Conservation (phyloP, 1,284 basidiomycete genomes). For the Naganishia sp. region DNA sequence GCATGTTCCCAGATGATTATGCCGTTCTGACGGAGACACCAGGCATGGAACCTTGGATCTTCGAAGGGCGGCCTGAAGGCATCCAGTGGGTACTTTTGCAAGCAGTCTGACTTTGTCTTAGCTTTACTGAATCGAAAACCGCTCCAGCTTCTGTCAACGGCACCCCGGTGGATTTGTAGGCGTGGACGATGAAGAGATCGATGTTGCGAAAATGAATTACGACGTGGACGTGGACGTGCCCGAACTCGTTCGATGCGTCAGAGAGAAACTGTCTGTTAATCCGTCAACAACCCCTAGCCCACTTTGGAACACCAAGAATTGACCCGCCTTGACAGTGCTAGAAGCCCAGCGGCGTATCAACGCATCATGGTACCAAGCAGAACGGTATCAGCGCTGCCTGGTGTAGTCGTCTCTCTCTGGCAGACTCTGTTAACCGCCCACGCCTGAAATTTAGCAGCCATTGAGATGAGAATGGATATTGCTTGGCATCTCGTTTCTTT, state of each 20-base stretch:
- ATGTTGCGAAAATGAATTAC: conserved; percentile 12
- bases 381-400: too few relatives aligned
- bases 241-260: conserved; percentile 1
- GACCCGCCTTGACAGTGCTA: too few relatives aligned
- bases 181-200: not conserved
- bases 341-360: too few relatives aligned
- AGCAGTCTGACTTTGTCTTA: too few relatives aligned
- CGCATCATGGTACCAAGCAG: too few relatives aligned
- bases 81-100: not conserved
- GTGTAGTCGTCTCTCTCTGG: too few relatives aligned
- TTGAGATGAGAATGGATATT: too few relatives aligned
- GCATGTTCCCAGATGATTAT: conserved; percentile 24
- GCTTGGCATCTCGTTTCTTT: too few relatives aligned
- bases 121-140: not conserved
- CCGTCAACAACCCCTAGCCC: too few relatives aligned
- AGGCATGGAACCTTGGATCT: conserved; percentile 18
- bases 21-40: conserved; percentile 12
- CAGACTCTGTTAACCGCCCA: too few relatives aligned
- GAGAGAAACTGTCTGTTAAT: not conserved
- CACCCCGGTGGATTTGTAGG: conserved; percentile 12
- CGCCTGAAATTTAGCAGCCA: too few relatives aligned
- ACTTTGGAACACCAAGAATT: too few relatives aligned
- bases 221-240: conserved; percentile 8
- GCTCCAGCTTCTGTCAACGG: conserved; percentile 11
- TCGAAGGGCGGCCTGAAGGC: conserved; percentile 4